Evolutionary conservation across 495 filamentous ascomycete genomes (phyloP).

Genomic region (Platismatia glauca): DNA sequence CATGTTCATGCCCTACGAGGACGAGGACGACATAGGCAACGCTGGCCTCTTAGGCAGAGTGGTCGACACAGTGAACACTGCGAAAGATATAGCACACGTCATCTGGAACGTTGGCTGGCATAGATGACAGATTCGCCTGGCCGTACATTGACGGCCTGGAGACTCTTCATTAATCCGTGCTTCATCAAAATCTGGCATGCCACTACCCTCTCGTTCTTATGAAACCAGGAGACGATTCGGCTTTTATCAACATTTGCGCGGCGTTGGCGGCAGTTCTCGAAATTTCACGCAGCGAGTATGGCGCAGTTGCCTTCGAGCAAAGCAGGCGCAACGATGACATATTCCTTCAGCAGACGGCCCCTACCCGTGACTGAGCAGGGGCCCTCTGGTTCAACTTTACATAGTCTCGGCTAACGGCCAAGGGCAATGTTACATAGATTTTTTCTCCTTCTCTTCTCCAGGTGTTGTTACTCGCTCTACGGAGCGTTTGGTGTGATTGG

Average conservation of each 20-base stretch:
- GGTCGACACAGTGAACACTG: constrained; percentile 92
- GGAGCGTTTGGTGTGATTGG: constrained; percentile 4
- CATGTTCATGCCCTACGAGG: constrained; percentile 79
- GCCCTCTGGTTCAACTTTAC: neutral
- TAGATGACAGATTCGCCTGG: constrained; percentile 37
- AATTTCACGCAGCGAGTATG: neutral
- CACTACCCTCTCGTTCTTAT: neutral
- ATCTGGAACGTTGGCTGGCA: constrained; percentile 98
- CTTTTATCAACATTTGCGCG: neutral
- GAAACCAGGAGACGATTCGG: neutral
- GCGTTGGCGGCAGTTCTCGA: constrained; percentile 16
- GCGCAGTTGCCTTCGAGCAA: neutral
- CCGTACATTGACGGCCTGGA: neutral
- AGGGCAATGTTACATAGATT: constrained; percentile 4
- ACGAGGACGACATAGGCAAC: constrained; percentile 50
- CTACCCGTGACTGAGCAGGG: no score
- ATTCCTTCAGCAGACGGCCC: neutral
- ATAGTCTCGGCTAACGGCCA: neutral
- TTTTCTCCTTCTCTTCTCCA: no score
- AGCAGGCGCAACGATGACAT: neutral
- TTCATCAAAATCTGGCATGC: neutral
- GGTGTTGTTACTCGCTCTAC: neutral
- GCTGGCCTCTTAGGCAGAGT: constrained; percentile 68
- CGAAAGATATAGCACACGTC: constrained; percentile 89
- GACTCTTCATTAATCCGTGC: neutral